phyloP scores from a whole-genome alignment of 208 protist genomes.

The Acanthamoeba lenticulata region DNA sequence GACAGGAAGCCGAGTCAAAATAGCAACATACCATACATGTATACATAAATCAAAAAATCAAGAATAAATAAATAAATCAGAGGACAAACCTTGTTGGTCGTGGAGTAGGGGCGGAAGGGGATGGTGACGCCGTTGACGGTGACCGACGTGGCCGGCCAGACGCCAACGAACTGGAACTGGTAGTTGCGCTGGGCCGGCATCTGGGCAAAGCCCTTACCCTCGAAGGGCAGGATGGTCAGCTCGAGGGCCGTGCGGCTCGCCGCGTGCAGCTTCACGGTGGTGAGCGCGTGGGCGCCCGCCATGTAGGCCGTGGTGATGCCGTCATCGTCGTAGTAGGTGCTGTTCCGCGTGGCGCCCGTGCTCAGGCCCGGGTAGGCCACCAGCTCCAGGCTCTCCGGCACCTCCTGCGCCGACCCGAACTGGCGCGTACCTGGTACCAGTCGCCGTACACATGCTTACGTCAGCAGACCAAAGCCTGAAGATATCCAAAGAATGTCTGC shows the following conservation, averaged over 20 bases:
- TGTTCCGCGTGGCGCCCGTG: not conserved
- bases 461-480: too few relatives aligned
- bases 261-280: not conserved
- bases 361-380: not conserved
- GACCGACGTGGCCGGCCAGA: slow-evolving; percentile 19
- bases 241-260: not conserved
- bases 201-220: not conserved
- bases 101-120: slow-evolving; percentile 39
- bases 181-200: slow-evolving; percentile 29
- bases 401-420: slow-evolving; percentile 48
- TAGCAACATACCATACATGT: too few relatives aligned
- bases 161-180: slow-evolving; percentile 39
- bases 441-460: too few relatives aligned
- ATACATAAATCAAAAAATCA: too few relatives aligned
- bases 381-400: slow-evolving; percentile 33
- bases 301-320: slow-evolving; percentile 26
- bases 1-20: too few relatives aligned
- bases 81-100: not conserved
- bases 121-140: slow-evolving; percentile 31
- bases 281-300: slow-evolving; percentile 22
- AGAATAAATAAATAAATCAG: too few relatives aligned
- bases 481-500: not conserved
- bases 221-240: slow-evolving; percentile 28
- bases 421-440: slow-evolving; percentile 11
- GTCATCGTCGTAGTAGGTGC: slow-evolving; percentile 34